Evolutionary conservation across 306 rosid species (phyloP), one percentile per base, ranked within the genome.

Genomic region (Trifolium dubium): DNA sequence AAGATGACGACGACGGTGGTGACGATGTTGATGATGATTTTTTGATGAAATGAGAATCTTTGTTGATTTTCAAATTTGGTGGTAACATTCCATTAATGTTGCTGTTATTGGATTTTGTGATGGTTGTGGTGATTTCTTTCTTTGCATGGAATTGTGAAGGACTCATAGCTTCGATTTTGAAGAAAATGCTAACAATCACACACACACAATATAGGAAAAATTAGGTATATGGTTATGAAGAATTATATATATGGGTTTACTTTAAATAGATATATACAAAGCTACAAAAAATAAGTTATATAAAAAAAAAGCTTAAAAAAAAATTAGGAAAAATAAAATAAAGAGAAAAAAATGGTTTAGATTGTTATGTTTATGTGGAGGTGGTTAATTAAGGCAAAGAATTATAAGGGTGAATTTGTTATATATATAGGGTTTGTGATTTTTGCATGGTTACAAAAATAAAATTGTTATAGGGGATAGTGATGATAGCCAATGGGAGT

Each of bases 1-100:
- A 23, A 23, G 80, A 61, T 0, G 89, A 46, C 0, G 81, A 30
- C 0, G 79, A 74, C 0, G 79, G 41, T 0, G 82, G 37, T 0
- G 84, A 9, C 0, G 84, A 71, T 0, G 86, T 32, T 0, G 82
- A 29, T 0, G 86, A 40, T 0, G 86, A 29, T 74, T 92, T 92
- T 55, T 82, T 86, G 0, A 92, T 84, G 73, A 73, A 51, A 85
- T 88, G 90, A 61, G 96, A 92, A 19, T 85, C 96, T 75, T 80
- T 87, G 41, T 77, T 81, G 69, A 89, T 75, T 83, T 86, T 92
- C 76, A 89, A 78, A 10, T 82, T 89, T 51, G 95, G 88, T 17
- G 88, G 86, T 39, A 76, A 75, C 64, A 80, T 68, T 34, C 64
- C 80, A 73, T 79, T 74, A 37, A 11, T 30, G 61, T 43, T 67